Base-by-base conservation (phyloP, 305 asterid species). In the Rubia occidens region DNA sequence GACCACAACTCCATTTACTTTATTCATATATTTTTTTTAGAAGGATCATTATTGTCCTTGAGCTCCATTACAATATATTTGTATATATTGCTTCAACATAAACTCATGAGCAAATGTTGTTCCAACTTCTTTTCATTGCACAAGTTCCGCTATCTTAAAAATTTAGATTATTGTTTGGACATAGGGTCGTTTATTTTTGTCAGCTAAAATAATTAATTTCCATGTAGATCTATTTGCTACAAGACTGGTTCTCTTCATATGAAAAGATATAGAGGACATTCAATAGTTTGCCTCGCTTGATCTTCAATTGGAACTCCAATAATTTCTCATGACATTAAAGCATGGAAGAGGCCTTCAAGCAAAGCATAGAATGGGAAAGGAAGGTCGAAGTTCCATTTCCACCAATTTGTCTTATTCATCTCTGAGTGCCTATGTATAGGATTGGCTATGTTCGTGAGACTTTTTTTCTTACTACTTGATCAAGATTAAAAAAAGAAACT, bases 251-350 rank as follows among this genome's bases (percentile, higher is more conserved):
- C 90, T 87, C 89, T 84, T 94, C 85, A 88, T 87, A 11, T 90
- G 99, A 96, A 97, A 90, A 85, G 99, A 90, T 74, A 89, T 90
- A 60, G 97, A 94, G 79, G 97, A 87, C 78, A 86, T 94, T 74
- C 85, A 85, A 82, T 90, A 87, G 58, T 81, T 84, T 71, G 88
- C 97, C 71, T 95, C 40, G 87, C 99, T 61, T 86, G 90, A 71
- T 89, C 96, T 47, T 94, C 99, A 60, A 94, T 94, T 95, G 99
- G 97, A 59, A 94, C 96, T 77, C 99, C 97, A 18, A 86, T 87
- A 69, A 77, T 90, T 56, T 29, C 78, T 85, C 71, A 83, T 90
- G 80, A 89, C 95, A 14, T 81, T 94, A 75, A 79, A 95, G 88
- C 84, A 87, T 0, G 96, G 96, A 53, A 85, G 84, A 80, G 97